Evolutionary conservation across 1,284 basidiomycete genomes (phyloP), one percentile per base, ranked within the genome.

Genomic region (Tetrapyrgos nigripes): DNA sequence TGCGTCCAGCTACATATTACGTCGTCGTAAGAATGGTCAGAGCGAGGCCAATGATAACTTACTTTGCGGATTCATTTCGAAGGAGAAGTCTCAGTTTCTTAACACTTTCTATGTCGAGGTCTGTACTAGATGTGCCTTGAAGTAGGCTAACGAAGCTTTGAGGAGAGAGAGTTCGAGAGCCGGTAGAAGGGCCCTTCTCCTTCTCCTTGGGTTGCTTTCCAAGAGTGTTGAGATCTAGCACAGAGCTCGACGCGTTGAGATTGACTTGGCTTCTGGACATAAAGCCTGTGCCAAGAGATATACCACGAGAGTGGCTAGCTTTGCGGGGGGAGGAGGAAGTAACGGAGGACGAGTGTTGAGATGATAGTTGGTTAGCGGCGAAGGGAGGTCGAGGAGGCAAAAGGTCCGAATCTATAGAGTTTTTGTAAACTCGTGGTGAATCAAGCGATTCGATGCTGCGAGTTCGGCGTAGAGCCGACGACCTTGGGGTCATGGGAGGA

Each of bases 1-100:
- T 91, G 83, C n/a, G 97, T 89, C 97, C 97, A 99, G 48, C 88
- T 91, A 67, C n/a, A n/a, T n/a, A n/a, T n/a, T n/a, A n/a, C 58
- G 56, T 29, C 17, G 50, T 19, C 13, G 23, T 54, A 2, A 62
- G 45, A 24, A 2, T 54, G 62, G 63, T 28, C 29, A 3, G 47
- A 8, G 50, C 52, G 58, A 55, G 19, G 24, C 57, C 27, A 33
- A 33, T 19, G 46, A 23, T 24, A 28, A 72, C 74, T 54, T 70
- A 93, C 93, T 80, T 85, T 5, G 95, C 93, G 8, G 88, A 82
- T 73, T 97, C 96, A 67, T 96, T 96, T 58, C 96, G 79, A 26
- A 97, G 77, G 63, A 96, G 72, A 60, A 97, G 72, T 57, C 90
- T 80, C 45, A 95, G 70, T 70, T 92, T 93, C 74, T 94, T 93